These are phyloP conservation scores for Collybia sordida DNA, from an alignment of 768 basidiomycete genomes.

Conservation along the genomic window DNA sequence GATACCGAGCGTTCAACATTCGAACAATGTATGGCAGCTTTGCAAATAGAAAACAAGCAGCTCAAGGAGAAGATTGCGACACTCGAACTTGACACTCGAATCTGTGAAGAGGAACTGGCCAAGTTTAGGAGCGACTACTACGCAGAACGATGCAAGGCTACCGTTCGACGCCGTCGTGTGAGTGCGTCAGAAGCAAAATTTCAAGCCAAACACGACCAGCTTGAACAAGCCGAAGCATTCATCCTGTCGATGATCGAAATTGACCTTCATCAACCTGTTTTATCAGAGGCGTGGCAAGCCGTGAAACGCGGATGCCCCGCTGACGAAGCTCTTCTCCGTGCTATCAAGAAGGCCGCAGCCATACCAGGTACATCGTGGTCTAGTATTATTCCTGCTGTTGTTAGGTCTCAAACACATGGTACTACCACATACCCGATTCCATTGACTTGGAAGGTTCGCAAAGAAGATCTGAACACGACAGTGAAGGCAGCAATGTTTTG, in stretches of 20 bases:
- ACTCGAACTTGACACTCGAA: conserved; percentile 21
- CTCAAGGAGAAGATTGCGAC: conserved; percentile 17
- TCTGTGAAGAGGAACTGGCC: conserved; percentile 23
- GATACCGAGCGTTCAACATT: background rate
- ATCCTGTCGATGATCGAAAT: conserved; percentile 36
- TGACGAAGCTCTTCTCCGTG: conserved; percentile 41
- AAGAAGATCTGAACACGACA: conserved; percentile 28
- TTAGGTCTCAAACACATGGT: conserved; percentile 28
- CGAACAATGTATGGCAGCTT: conserved; percentile 10
- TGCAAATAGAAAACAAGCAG: conserved; percentile 26
- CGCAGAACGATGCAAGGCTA: conserved; percentile 24
- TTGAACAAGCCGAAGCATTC: conserved; percentile 31
- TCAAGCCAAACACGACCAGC: conserved; percentile 21
- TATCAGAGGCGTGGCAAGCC: conserved; percentile 26
- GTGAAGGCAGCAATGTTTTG: conserved; percentile 34
- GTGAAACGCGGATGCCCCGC: conserved; percentile 29
- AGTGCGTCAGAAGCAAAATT: conserved; percentile 11
- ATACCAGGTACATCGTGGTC: conserved; percentile 41
- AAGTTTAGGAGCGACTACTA: conserved; percentile 25
- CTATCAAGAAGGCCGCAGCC: conserved; percentile 41
- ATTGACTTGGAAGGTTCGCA: conserved; percentile 26
- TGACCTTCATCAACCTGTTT: conserved; percentile 29
- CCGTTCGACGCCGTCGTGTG: conserved; percentile 16
- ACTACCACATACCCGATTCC: conserved; percentile 33
- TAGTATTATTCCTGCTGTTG: conserved; percentile 33